phyloP scores from a whole-genome alignment of 768 basidiomycete genomes.

The Symmetrospora coprosmae region DNA sequence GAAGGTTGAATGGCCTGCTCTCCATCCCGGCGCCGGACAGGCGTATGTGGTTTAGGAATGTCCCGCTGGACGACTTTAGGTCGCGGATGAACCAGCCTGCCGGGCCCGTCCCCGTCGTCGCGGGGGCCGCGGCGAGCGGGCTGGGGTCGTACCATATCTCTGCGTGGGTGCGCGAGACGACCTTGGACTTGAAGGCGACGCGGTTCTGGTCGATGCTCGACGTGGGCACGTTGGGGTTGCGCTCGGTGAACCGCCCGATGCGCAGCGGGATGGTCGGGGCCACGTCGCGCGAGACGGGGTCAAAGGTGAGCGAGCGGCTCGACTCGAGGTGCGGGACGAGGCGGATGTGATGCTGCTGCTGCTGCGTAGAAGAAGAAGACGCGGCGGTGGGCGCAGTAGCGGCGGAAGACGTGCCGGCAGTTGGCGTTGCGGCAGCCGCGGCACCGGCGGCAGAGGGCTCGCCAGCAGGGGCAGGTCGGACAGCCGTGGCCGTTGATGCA shows the following conservation, averaged over 20 bases:
- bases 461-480: too few species aligned
- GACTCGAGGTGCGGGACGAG: constrained; percentile 91
- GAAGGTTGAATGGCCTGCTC: constrained; percentile 58
- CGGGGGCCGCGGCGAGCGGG: background rate
- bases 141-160: constrained; percentile 63
- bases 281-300: constrained; percentile 77
- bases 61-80: constrained; percentile 77
- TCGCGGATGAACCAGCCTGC: constrained; percentile 64
- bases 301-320: constrained; percentile 74
- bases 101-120: constrained; percentile 21
- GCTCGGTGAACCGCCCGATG: constrained; percentile 89
- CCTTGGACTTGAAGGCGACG: constrained; percentile 87
- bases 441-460: too few species aligned
- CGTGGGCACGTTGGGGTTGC: constrained; percentile 48
- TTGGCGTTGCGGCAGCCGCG: too few species aligned
- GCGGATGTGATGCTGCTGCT: constrained; percentile 49
- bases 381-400: background rate
- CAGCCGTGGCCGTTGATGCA: too few species aligned
- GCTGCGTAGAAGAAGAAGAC: background rate
- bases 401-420: background rate
- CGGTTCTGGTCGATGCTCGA: constrained; percentile 55
- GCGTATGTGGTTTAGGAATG: constrained; percentile 86
- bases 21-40: constrained; percentile 73
- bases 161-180: constrained; percentile 83
- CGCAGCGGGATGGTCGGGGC: constrained; percentile 58